Conservation (phyloP, 2,329 filamentous ascomycete genomes). For the Microcyclosporella mali region DNA sequence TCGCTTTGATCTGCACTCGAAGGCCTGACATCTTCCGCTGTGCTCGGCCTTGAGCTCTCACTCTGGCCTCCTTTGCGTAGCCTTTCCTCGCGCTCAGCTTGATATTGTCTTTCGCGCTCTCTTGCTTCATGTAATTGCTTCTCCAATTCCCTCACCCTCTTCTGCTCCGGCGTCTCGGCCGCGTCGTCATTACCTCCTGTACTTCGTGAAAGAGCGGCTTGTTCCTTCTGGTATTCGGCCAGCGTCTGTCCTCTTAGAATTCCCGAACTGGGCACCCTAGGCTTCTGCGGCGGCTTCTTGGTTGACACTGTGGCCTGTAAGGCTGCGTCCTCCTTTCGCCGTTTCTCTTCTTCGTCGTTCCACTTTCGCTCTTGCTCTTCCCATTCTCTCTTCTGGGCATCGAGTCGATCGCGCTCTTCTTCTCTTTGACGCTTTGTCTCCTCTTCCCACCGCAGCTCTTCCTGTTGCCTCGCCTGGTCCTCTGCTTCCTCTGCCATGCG, state of each 20-base stretch:
- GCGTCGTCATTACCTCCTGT: constrained; percentile 31
- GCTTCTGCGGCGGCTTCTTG: constrained; percentile 59
- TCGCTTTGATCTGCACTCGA: constrained; percentile 43
- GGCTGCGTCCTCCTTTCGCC: constrained; percentile 66
- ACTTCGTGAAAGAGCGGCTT: constrained; percentile 37
- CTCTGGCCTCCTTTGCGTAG: constrained; percentile 31
- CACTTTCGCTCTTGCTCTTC: constrained; percentile 71
- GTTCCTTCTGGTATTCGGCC: constrained; percentile 76
- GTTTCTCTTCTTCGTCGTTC: constrained; percentile 68
- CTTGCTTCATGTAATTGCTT: constrained; percentile 61
- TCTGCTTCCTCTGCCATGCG: constrained; percentile 54
- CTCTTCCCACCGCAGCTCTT: constrained; percentile 62
- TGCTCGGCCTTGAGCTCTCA: constrained; percentile 32
- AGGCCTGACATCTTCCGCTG: constrained; percentile 21
- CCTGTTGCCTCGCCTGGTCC: constrained; percentile 53
- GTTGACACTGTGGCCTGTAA: constrained; percentile 58
- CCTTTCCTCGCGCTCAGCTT: constrained; percentile 53
- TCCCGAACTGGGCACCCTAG: constrained; percentile 32
- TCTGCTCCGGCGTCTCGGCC: constrained; percentile 49
- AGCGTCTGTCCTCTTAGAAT: constrained; percentile 76
- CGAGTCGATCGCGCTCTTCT: constrained; percentile 53
- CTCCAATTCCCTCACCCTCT: constrained; percentile 74
- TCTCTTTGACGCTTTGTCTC: constrained; percentile 57
- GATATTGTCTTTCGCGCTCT: constrained; percentile 60
- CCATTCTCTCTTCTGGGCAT: constrained; percentile 67